These are phyloP conservation scores for Apostasia ramifera DNA, from an alignment of 106 monocot species.

Conservation along the genomic window DNA sequence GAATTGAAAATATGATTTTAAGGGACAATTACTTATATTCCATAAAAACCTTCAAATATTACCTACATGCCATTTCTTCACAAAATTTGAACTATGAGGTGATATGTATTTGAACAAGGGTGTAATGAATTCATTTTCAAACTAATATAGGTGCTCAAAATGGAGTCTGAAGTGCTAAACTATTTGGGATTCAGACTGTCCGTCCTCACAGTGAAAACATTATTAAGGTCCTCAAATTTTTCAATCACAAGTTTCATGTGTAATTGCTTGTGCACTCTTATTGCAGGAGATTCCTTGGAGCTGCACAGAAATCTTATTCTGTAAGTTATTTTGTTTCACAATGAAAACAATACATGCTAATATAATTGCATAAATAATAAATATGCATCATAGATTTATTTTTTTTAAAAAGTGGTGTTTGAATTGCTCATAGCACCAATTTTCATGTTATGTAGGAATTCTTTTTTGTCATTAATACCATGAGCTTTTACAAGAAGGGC, in stretches of 20 bases:
- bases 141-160: constrained; percentile 53
- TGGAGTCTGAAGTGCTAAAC: constrained; percentile 68
- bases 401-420: not conserved
- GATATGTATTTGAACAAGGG: too few relatives aligned
- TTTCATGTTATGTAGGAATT: not conserved
- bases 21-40: too few relatives aligned
- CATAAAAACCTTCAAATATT: too few relatives aligned
- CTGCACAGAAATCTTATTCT: constrained; percentile 59
- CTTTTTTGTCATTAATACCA: not conserved
- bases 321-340: constrained; percentile 14
- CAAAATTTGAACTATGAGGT: too few relatives aligned
- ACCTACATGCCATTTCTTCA: too few relatives aligned
- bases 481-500: too few relatives aligned
- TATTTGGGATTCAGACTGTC: constrained; percentile 55
- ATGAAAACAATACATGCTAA: too few relatives aligned
- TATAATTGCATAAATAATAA: too few relatives aligned
- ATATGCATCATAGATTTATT: not conserved
- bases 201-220: constrained; percentile 79
- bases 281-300: constrained; percentile 83
- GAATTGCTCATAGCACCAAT: not conserved
- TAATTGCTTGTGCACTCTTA: not conserved
- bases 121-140: too few relatives aligned
- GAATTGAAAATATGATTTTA: too few relatives aligned
- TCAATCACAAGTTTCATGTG: not conserved
- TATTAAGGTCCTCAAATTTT: constrained; percentile 73